These are phyloP conservation scores for Metschnikowia orientalis DNA, from an alignment of 805 yeast genomes.

Conservation along the genomic window DNA sequence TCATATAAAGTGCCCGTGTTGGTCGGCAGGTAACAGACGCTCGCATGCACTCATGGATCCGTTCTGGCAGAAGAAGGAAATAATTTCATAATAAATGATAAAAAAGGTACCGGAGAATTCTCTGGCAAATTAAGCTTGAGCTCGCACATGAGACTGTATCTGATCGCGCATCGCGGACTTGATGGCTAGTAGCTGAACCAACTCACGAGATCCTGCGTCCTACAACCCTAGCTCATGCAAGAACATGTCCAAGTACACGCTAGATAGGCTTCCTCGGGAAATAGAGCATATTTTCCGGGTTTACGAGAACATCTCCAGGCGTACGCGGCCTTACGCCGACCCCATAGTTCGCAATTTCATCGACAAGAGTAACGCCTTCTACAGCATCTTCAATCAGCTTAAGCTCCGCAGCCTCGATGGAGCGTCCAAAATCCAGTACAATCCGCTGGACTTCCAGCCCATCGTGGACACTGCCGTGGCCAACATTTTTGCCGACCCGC, in stretches of 20 bases:
- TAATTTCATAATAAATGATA: too few relatives aligned
- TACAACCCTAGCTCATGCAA: not conserved
- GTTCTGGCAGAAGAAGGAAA: too few relatives aligned
- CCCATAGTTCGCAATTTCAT: constrained; percentile 15
- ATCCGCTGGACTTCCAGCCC: constrained; percentile 22
- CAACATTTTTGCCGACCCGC: constrained; percentile 20
- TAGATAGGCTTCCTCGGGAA: constrained; percentile 22
- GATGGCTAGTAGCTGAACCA: too few relatives aligned
- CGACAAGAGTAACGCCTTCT: constrained; percentile 17
- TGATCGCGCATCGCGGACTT: too few relatives aligned
- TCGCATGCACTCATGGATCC: too few relatives aligned
- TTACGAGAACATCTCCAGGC: constrained; percentile 18
- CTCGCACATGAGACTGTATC: too few relatives aligned
- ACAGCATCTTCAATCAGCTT: constrained; percentile 19
- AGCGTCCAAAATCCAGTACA: constrained; percentile 7
- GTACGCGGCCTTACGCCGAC: constrained; percentile 9
- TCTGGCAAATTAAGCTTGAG: too few relatives aligned
- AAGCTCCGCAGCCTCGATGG: constrained; percentile 15
- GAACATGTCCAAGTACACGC: constrained; percentile 14
- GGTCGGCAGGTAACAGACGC: too few relatives aligned
- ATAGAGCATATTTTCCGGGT: constrained; percentile 17
- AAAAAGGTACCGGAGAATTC: too few relatives aligned
- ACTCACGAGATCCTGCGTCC: too few relatives aligned
- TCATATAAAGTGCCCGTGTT: too few relatives aligned
- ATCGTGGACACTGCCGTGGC: constrained; percentile 17